Conservation (phyloP, 108 stramenopile genomes). For the Poteriospumella lacustris region DNA sequence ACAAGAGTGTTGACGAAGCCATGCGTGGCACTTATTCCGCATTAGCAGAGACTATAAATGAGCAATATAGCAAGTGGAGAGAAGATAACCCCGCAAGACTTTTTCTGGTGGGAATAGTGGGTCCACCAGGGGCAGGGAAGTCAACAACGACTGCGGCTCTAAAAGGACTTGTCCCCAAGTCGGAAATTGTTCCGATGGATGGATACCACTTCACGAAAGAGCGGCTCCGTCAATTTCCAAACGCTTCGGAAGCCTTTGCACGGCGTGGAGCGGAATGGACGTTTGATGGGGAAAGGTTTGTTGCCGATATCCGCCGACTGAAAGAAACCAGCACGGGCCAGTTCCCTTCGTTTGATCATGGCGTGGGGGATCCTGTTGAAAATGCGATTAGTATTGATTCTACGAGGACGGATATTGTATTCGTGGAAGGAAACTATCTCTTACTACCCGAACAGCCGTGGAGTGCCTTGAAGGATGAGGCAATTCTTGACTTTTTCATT, state of each 20-base stretch:
- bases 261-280: slow-evolving; percentile 46
- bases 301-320: slow-evolving; percentile 2
- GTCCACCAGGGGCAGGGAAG: slow-evolving; percentile 22
- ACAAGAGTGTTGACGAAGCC: no score
- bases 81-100: no score
- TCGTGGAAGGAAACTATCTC: slow-evolving; percentile 51
- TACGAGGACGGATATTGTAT: slow-evolving; percentile 31
- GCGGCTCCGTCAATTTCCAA: slow-evolving; percentile 35
- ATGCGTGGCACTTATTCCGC: no score
- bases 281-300: slow-evolving; percentile 39
- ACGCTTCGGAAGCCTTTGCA: slow-evolving; percentile 23
- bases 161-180: neutral
- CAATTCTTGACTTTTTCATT: neutral
- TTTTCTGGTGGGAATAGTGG: slow-evolving; percentile 6
- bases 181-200: slow-evolving; percentile 16
- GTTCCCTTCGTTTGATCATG: slow-evolving; percentile 49
- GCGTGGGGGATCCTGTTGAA: slow-evolving; percentile 43
- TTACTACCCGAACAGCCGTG: slow-evolving; percentile 31
- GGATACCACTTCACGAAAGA: slow-evolving; percentile 10
- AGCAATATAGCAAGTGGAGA: no score
- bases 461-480: neutral
- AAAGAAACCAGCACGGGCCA: slow-evolving; percentile 21
- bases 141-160: neutral
- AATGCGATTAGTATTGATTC: slow-evolving; percentile 25
- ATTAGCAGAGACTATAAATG: no score